A percentile compares a stretch with the other conserved stretches of the same genome.
Conservation (phyloP, 768 basidiomycete genomes). For the Pisolithus sp. region DNA sequence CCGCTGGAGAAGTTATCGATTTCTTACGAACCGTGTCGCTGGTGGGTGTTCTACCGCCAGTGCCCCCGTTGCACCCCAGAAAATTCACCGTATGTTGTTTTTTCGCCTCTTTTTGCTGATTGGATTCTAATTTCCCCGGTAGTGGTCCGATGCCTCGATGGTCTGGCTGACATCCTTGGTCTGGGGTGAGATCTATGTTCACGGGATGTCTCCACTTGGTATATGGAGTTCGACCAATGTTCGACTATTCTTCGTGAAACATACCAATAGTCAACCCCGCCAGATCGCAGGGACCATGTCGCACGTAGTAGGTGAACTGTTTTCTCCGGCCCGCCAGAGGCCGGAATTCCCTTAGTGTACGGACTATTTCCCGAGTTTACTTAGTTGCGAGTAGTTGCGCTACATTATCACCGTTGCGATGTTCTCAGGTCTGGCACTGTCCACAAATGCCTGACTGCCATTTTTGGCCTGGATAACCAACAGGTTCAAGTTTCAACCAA, state of each 20-base stretch:
- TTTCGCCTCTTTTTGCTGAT: not conserved
- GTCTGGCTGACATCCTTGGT: constrained; percentile 91
- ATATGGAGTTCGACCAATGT: constrained; percentile 91
- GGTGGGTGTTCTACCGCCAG: constrained; percentile 65
- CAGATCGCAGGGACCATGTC: constrained; percentile 76
- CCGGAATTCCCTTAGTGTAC: constrained; percentile 20
- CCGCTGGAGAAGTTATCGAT: constrained; percentile 64
- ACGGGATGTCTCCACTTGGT: constrained; percentile 78
- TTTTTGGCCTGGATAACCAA: not conserved
- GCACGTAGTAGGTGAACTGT: constrained; percentile 74
- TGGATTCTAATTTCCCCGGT: not conserved
- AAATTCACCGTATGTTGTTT: constrained; percentile 60
- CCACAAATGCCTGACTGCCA: no score
- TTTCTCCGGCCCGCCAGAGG: constrained; percentile 38
- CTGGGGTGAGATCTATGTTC: constrained; percentile 95
- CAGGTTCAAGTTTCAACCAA: no score
- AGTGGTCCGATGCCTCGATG: constrained; percentile 92
- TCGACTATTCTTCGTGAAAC: constrained; percentile 86
- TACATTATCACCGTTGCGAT: no score
- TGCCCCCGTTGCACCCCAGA: constrained; percentile 58
- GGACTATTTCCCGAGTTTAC: no score
- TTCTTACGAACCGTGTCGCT: constrained; percentile 68
- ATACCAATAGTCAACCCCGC: constrained; percentile 60
- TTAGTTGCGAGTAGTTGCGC: no score
- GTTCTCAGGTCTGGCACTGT: no score